These are phyloP conservation scores for Phyllosticta citriasiana DNA, from an alignment of 2,329 filamentous ascomycete species.

Conservation along the genomic window DNA sequence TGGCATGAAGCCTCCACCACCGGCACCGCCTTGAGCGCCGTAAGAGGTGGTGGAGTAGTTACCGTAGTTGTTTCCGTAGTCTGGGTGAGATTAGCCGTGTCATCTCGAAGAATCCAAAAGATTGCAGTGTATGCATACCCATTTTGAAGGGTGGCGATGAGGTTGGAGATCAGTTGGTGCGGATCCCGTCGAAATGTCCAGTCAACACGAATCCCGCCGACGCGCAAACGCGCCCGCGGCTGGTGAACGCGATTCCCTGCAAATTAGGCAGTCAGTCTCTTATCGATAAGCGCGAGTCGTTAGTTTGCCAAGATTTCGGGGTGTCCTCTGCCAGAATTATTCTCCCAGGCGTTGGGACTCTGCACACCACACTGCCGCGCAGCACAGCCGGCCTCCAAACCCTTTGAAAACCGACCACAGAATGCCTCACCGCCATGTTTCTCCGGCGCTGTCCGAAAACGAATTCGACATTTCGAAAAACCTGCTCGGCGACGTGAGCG, in stretches of 20 bases:
- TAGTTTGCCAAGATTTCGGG: not conserved
- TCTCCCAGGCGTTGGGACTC: constrained; percentile 2
- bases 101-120: not conserved
- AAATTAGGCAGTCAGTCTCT: not conserved
- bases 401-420: not conserved
- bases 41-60: constrained; percentile 47
- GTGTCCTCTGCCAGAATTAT: constrained; percentile 3
- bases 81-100: not conserved
- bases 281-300: constrained; percentile 5
- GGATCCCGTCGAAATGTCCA: not conserved
- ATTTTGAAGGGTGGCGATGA: not conserved
- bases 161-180: not conserved
- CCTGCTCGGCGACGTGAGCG: constrained; percentile 53
- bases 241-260: not conserved
- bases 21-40: constrained; percentile 43
- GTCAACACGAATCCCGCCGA: not conserved
- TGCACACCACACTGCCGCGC: constrained; percentile 4
- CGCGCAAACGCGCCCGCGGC: constrained; percentile 3
- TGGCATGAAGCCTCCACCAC: constrained; percentile 52
- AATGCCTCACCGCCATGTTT: constrained; percentile 66
- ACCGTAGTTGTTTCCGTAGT: constrained; percentile 25
- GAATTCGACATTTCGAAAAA: constrained; percentile 83
- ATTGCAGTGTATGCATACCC: not conserved
- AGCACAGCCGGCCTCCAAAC: constrained; percentile 5
- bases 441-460: constrained; percentile 76